phyloP scores from a whole-genome alignment of 2,329 filamentous ascomycete species.

The Neonectria faginata region DNA sequence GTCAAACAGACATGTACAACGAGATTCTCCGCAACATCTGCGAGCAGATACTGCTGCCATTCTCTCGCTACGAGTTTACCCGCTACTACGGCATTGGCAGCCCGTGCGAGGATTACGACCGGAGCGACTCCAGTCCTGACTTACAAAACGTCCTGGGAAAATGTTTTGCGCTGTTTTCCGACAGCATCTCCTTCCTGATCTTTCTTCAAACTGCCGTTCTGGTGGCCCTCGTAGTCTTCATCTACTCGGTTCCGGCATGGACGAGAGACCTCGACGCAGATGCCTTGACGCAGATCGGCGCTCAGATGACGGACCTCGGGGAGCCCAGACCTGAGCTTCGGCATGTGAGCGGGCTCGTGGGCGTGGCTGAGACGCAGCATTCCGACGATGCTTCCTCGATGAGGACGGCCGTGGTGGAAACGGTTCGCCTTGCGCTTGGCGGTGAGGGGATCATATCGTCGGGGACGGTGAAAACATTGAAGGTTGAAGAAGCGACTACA shows the following conservation, averaged over 20 bases:
- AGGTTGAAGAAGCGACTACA: too few relatives aligned
- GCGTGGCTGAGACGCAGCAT: conserved; percentile 2
- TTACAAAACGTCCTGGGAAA: not conserved
- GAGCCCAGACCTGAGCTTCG: not conserved
- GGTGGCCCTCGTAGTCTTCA: conserved; percentile 14
- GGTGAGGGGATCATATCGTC: not conserved
- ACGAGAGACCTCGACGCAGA: conserved; percentile 28
- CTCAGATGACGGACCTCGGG: conserved; percentile 25
- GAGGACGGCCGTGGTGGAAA: too few relatives aligned
- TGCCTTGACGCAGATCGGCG: conserved; percentile 17
- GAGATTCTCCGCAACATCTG: conserved; percentile 10
- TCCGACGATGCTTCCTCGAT: too few relatives aligned
- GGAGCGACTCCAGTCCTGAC: not conserved
- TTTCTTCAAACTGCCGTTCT: conserved; percentile 22
- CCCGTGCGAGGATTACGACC: not conserved
- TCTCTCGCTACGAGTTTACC: not conserved
- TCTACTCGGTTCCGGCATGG: conserved; percentile 24
- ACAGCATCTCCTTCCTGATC: conserved; percentile 10
- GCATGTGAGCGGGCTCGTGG: conserved; percentile 6
- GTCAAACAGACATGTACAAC: not conserved
- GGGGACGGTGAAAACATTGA: not conserved
- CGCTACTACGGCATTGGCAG: not conserved
- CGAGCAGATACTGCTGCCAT: not conserved
- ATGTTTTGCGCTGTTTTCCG: not conserved
- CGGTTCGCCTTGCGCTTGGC: too few relatives aligned